Evolutionary conservation across 148 eudicot genomes (phyloP).

Genomic region (Chenopodium suecicum): DNA sequence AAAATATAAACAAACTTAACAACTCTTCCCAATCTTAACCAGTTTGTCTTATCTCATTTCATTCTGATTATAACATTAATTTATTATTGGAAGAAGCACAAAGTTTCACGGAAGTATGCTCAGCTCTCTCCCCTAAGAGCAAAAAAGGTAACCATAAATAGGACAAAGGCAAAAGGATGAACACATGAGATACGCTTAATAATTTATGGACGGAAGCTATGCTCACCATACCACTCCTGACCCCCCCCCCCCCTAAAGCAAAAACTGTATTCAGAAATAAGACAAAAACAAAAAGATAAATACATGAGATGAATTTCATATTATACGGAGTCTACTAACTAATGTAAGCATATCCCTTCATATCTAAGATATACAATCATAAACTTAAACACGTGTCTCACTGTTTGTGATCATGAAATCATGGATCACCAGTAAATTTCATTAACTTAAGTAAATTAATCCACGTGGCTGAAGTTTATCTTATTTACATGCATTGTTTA

Average conservation of each 20-base stretch:
- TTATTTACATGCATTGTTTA: background rate
- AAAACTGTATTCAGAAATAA: too few species aligned
- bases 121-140: background rate
- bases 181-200: background rate
- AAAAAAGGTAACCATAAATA: background rate
- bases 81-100: background rate
- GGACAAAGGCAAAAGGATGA: slow-evolving; percentile 23
- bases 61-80: background rate
- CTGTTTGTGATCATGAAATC: background rate
- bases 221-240: background rate
- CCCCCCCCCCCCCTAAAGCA: background rate
- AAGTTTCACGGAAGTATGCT: slow-evolving; percentile 11
- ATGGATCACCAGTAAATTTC: background rate
- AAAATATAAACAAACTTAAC: background rate
- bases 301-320: background rate
- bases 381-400: background rate
- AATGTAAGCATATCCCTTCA: background rate
- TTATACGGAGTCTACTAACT: background rate
- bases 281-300: background rate
- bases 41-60: background rate
- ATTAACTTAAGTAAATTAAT: background rate
- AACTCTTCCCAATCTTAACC: slow-evolving; percentile 12
- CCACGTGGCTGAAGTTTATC: background rate
- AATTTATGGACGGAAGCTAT: background rate
- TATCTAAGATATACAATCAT: background rate